A percentile compares a stretch with the other conserved stretches of the same genome.
phyloP scores from a whole-genome alignment of 2,329 filamentous ascomycete species.

The Colletotrichum sp. region DNA sequence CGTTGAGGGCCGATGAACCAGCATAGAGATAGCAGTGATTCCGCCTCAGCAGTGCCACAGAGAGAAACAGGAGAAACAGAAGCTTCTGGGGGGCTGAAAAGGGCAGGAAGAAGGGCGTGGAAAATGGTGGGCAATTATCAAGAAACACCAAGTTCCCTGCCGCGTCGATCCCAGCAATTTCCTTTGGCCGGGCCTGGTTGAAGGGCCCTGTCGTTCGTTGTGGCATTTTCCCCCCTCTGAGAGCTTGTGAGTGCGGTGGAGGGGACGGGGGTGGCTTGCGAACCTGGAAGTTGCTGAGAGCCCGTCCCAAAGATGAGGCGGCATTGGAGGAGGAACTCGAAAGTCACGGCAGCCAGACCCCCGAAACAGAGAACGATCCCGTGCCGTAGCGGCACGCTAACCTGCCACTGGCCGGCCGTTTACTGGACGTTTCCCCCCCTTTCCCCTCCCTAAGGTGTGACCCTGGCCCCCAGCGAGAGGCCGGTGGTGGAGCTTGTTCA shows the following conservation, averaged over 20 bases:
- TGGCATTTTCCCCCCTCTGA: not conserved
- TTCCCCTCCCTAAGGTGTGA: not conserved
- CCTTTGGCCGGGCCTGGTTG: not conserved
- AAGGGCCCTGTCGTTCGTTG: not conserved
- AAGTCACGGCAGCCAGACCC: not conserved
- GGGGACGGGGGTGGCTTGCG: not conserved
- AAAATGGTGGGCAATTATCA: constrained; percentile 10
- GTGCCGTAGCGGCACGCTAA: constrained; percentile 12
- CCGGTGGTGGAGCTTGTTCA: constrained; percentile 4
- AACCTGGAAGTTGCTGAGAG: not conserved
- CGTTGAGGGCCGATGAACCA: not conserved
- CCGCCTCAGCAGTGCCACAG: not conserved
- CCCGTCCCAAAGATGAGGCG: not conserved
- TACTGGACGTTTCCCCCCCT: not conserved
- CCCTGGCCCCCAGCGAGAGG: not conserved
- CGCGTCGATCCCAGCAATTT: constrained; percentile 17
- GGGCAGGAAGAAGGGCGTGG: not conserved
- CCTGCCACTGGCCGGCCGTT: not conserved
- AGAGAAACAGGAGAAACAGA: not conserved
- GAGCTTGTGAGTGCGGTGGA: not conserved
- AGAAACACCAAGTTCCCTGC: constrained; percentile 15
- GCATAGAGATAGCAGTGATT: not conserved
- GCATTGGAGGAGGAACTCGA: not conserved
- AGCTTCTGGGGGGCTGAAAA: constrained; percentile 4
- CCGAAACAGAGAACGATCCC: constrained; percentile 14